A percentile compares a stretch with the other conserved stretches of the same genome.
phyloP scores from a whole-genome alignment of 164 flowering plant genomes.

The Echeveria elegans region DNA sequence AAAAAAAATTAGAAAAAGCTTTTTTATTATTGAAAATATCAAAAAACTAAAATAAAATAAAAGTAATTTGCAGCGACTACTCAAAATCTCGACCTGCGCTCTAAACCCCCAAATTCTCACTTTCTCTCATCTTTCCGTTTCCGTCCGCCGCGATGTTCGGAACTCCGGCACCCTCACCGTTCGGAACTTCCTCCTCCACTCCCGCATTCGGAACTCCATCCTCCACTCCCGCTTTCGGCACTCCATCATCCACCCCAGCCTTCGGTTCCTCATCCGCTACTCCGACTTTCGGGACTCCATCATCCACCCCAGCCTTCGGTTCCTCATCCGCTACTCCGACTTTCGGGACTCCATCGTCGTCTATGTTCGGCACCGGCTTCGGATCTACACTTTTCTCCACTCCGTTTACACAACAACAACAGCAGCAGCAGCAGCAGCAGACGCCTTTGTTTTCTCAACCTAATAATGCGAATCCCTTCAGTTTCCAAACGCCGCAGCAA shows the following conservation, averaged over 20 bases:
- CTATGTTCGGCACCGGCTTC: conserved; percentile 25
- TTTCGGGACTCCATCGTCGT: conserved; percentile 23
- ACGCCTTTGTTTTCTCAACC: conserved; percentile 38
- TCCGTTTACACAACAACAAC: conserved; percentile 44
- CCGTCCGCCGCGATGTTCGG: conserved; percentile 31
- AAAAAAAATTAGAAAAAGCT: too few relatives aligned
- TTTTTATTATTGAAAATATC: too few relatives aligned
- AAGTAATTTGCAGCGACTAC: not conserved
- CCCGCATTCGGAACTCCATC: conserved; percentile 11
- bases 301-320: conserved; percentile 30
- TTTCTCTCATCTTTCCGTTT: not conserved
- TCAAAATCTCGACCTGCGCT: not conserved
- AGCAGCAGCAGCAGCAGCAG: conserved; percentile 25
- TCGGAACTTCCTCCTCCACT: conserved; percentile 2
- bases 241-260: conserved; percentile 21
- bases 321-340: conserved; percentile 19
- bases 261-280: conserved; percentile 36
- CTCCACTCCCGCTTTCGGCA: conserved; percentile 14
- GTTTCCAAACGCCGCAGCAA: conserved; percentile 42
- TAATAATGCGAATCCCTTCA: conserved; percentile 29
- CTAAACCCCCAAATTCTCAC: not conserved
- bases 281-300: conserved; percentile 35
- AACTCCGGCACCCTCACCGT: conserved; percentile 18
- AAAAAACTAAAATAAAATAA: too few relatives aligned
- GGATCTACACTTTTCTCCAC: conserved; percentile 67